These are phyloP conservation scores for Paxillus rubicundulus DNA, from an alignment of 768 basidiomycete genomes.

Conservation along the genomic window DNA sequence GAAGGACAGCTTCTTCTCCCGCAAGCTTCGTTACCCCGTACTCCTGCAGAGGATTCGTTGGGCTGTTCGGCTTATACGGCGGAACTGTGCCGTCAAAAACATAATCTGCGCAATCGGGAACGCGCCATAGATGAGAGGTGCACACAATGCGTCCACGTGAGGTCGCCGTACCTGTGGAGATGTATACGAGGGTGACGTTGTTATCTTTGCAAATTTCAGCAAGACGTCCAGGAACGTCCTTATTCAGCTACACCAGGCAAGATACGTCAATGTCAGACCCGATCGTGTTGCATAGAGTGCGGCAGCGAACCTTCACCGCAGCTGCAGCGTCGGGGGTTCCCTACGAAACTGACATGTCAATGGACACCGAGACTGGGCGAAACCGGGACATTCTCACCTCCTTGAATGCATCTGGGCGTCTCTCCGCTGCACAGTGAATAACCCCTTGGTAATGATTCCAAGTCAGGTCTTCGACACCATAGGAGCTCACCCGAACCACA, in stretches of 20 bases:
- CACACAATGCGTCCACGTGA: neutral
- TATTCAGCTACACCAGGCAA: slow-evolving; percentile 63
- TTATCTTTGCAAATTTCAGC: slow-evolving; percentile 61
- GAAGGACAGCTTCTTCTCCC: slow-evolving; percentile 78
- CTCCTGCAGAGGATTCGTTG: slow-evolving; percentile 80
- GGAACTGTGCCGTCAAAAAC: slow-evolving; percentile 94
- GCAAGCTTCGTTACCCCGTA: slow-evolving; percentile 87
- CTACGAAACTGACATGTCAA: neutral
- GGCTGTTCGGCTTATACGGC: slow-evolving; percentile 74
- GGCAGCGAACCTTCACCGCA: slow-evolving; percentile 33
- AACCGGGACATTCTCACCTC: slow-evolving; percentile 48
- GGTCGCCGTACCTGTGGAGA: slow-evolving; percentile 71
- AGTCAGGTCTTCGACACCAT: slow-evolving; percentile 3
- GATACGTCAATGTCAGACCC: neutral
- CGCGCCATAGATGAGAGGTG: slow-evolving; percentile 6
- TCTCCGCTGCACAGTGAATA: slow-evolving; percentile 93
- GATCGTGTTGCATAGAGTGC: neutral
- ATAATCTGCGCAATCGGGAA: slow-evolving; percentile 58
- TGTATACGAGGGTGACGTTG: slow-evolving; percentile 77
- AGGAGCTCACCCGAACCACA: neutral
- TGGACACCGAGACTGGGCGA: neutral
- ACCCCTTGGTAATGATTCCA: slow-evolving; percentile 51
- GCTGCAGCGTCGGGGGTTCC: slow-evolving; percentile 61
- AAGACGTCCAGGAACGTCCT: slow-evolving; percentile 67
- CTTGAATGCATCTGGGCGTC: slow-evolving; percentile 90